phyloP scores from a whole-genome alignment of 176 grass and related monocot species.

The Avena atlantica region DNA sequence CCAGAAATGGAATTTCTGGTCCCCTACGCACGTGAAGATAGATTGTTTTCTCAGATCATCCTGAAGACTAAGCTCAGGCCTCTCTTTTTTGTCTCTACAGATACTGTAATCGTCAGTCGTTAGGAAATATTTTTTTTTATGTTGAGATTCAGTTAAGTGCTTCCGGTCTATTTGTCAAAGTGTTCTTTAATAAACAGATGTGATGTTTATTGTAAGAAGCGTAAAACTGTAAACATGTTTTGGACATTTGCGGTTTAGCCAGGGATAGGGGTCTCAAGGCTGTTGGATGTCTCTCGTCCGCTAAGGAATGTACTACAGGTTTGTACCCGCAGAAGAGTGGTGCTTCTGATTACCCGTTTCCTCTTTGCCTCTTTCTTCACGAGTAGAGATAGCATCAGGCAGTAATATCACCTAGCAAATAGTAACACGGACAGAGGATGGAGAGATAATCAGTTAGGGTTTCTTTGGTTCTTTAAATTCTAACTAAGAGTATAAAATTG shows the following conservation, averaged over 20 bases:
- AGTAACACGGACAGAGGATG: neutral
- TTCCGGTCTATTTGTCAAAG: conserved; percentile 35
- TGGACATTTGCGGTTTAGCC: conserved; percentile 26
- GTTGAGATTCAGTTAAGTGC: conserved; percentile 47
- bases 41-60: conserved; percentile 50
- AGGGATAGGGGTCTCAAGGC: conserved; percentile 37
- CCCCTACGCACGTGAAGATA: conserved; percentile 45
- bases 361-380: neutral
- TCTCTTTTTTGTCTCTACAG: conserved; percentile 39
- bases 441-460: neutral
- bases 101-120: conserved; percentile 37
- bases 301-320: neutral
- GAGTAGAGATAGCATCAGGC: neutral
- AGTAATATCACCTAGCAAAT: neutral
- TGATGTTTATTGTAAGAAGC: conserved; percentile 42
- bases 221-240: conserved; percentile 41
- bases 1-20: conserved; percentile 42
- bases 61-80: conserved; percentile 43
- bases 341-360: conserved; percentile 1
- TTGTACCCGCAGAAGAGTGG: conserved; percentile 25
- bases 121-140: conserved; percentile 54
- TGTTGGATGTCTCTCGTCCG: neutral
- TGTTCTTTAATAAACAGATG: conserved; percentile 29
- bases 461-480: neutral
- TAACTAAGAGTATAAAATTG: no score